Base-by-base conservation (phyloP, 257 asterid genomes). In the Orobanche coerulescens region DNA sequence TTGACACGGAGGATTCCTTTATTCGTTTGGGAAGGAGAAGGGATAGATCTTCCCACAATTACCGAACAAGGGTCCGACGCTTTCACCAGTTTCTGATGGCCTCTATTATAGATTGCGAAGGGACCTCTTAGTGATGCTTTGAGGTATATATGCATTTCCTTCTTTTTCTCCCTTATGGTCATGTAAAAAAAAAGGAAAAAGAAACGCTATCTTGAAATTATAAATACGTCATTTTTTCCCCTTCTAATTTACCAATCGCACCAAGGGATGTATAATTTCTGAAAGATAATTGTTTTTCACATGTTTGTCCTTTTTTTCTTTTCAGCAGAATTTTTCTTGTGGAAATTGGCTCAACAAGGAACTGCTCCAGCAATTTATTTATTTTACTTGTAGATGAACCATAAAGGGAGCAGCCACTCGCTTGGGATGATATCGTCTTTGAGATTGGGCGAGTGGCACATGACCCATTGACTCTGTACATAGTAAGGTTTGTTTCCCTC, bases 1-100 rank as follows among this genome's bases (percentile, higher is more conserved):
- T 91, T 2, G 96, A 91, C 79, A 85, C 98, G 0, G 96, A 88
- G 84, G 98, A 91, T 80, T 85, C 43, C 82, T 91, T 85, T 67
- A 66, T 78, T 70, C 96, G 98, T 19, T 10, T 58, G 74, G 88
- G 88, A 50, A 76, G 83, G 76, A 82, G 72, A 71, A 79, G 75
- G 71, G 71, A 68, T 19, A 20, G 60, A 66, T 62, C 74, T 56
- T 58, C 76, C 4, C 34, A 51, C 25, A 72, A 62, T 37, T 19
- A 76, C 58, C 75, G 77, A 67, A 65, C 74, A 36, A 82, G 74
- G 74, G 82, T 80, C 53, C 79, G 79, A 65, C 68, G 77, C 62
- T 91, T 88, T 58, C 82, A 65, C 68, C 74, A 76, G 70, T 79
- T 74, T 55, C 60, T 82, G 78, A 40, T 53, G 24, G 75, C 90